Conservation (phyloP, 352 stramenopile species). For the Thraustochytrium striatum region DNA sequence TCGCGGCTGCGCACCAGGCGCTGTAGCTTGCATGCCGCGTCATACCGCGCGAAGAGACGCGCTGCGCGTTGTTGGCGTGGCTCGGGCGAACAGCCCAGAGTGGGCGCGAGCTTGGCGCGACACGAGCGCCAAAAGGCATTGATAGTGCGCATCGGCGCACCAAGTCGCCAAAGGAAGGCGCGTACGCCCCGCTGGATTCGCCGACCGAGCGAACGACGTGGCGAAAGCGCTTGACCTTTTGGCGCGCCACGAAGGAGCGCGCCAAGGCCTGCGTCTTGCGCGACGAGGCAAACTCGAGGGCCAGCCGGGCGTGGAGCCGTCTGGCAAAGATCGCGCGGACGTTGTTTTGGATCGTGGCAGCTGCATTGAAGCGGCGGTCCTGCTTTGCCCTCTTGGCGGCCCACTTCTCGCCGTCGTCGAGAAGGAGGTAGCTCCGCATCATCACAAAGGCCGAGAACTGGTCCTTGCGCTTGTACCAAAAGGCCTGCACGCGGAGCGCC, state of each 20-base stretch:
- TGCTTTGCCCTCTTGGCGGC: neutral
- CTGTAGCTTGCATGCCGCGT: too few relatives aligned
- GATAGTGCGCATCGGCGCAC: too few relatives aligned
- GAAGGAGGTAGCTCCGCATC: conserved; percentile 32
- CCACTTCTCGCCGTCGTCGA: conserved; percentile 14
- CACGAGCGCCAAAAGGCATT: too few relatives aligned
- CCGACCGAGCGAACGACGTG: neutral
- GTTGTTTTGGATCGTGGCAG: neutral
- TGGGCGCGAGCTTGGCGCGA: too few relatives aligned
- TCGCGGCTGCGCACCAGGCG: too few relatives aligned
- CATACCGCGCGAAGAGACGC: too few relatives aligned
- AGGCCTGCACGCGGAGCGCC: neutral
- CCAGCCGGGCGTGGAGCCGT: neutral
- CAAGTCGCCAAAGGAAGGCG: neutral
- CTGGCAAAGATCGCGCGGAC: conserved; percentile 5
- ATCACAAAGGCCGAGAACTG: conserved; percentile 39
- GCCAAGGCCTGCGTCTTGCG: neutral
- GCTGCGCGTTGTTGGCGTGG: too few relatives aligned
- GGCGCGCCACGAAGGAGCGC: conserved; percentile 9
- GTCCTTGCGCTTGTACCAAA: conserved; percentile 34
- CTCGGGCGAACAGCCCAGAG: too few relatives aligned
- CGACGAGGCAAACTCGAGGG: neutral
- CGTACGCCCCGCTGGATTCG: neutral
- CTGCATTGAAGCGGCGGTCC: neutral
- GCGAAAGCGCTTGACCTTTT: conserved; percentile 7